Evolutionary conservation across 768 basidiomycete genomes (phyloP).

Genomic region (Lactifluus subvellereus): DNA sequence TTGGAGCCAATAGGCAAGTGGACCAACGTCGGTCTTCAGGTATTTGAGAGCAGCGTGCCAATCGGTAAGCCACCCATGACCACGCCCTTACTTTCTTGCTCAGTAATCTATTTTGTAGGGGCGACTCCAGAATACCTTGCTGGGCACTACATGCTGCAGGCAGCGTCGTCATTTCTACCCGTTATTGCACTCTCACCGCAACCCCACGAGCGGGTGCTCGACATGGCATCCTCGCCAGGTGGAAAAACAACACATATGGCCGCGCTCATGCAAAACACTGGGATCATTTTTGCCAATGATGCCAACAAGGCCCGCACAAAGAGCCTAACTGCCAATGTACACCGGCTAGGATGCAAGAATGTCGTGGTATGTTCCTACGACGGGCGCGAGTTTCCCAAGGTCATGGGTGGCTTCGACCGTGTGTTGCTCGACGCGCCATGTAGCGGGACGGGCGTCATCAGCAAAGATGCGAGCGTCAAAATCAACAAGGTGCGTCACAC

Average conservation of each 20-base stretch:
- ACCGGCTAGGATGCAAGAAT: conserved; percentile 96
- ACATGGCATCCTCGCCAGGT: conserved; percentile 98
- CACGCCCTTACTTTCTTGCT: neutral
- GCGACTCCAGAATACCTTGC: conserved; percentile 99
- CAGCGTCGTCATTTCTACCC: conserved; percentile 98
- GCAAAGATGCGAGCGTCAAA: conserved; percentile 96
- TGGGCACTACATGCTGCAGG: conserved; percentile 99
- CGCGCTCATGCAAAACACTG: conserved; percentile 94
- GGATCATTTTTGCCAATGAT: conserved; percentile 97
- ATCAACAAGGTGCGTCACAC: conserved; percentile 78
- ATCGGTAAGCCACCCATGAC: conserved; percentile 53
- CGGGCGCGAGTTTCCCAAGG: conserved; percentile 95
- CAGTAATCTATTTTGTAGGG: conserved; percentile 37
- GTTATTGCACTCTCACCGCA: conserved; percentile 93
- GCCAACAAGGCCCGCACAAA: conserved; percentile 92
- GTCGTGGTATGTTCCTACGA: conserved; percentile 97
- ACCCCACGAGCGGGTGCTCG: conserved; percentile 88
- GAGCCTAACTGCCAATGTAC: conserved; percentile 93
- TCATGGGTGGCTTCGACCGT: conserved; percentile 98
- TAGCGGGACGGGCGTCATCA: conserved; percentile 96
- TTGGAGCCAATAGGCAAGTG: conserved; percentile 98
- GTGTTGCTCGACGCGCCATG: conserved; percentile 96
- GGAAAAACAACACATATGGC: conserved; percentile 98
- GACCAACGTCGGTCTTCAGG: conserved; percentile 98
- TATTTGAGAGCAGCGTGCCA: conserved; percentile 93